Evolutionary conservation across 768 basidiomycete genomes (phyloP).

Genomic region (Cantharellus cinnabarinus): DNA sequence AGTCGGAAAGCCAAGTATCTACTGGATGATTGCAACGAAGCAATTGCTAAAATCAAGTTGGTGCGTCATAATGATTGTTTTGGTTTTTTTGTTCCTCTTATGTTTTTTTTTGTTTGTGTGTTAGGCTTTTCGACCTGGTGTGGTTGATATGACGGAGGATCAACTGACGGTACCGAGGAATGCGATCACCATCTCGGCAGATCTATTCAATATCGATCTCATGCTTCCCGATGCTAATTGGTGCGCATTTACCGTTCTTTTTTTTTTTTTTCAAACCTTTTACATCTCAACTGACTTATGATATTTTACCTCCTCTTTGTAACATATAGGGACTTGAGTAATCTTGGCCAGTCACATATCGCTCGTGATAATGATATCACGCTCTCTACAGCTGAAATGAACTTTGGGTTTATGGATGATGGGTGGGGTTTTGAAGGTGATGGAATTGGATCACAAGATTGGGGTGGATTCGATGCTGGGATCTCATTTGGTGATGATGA

Average conservation of each 20-base stretch:
- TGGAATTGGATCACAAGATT: conserved; percentile 75
- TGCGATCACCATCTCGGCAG: conserved; percentile 63
- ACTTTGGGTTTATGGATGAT: conserved; percentile 36
- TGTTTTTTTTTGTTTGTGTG: background rate
- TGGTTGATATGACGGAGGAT: conserved; percentile 93
- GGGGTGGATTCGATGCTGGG: conserved; percentile 42
- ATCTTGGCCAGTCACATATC: conserved; percentile 38
- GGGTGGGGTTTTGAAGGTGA: conserved; percentile 57
- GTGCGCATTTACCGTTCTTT: conserved; percentile 20
- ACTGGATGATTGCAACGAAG: conserved; percentile 94
- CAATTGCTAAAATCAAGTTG: conserved; percentile 87
- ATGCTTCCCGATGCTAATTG: conserved; percentile 65
- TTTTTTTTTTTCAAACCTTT: background rate
- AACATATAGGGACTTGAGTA: background rate
- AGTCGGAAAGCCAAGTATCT: conserved; percentile 95
- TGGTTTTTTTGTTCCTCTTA: background rate
- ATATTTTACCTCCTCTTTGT: background rate
- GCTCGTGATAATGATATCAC: conserved; percentile 79
- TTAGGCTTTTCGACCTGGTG: conserved; percentile 82
- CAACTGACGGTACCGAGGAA: conserved; percentile 73
- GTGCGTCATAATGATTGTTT: conserved; percentile 20
- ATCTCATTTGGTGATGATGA: conserved; percentile 37
- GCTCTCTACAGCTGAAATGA: conserved; percentile 48
- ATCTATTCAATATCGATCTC: conserved; percentile 32
- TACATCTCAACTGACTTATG: background rate